phyloP scores from a whole-genome alignment of 345 rosid species.

The Eutrema yunnanense region DNA sequence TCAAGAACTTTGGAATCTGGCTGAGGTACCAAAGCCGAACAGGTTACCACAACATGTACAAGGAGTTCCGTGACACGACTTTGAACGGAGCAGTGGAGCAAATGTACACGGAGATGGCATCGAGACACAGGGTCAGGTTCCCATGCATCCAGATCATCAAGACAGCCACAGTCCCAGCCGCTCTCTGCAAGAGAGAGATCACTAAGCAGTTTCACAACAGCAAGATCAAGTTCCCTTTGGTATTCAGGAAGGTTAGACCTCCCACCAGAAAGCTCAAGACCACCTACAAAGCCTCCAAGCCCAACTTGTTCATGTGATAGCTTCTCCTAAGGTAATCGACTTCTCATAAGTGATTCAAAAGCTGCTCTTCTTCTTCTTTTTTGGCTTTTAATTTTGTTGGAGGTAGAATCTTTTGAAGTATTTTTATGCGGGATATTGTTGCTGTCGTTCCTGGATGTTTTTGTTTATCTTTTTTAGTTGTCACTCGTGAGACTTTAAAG shows the following conservation, averaged over 20 bases:
- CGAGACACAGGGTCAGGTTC: constrained; percentile 58
- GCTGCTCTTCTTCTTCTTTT: not conserved
- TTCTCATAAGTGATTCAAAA: not conserved
- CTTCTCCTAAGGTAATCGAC: not conserved
- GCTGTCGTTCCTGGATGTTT: not conserved
- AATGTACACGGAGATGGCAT: constrained; percentile 63
- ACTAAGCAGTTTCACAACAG: constrained; percentile 57
- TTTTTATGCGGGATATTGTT: not conserved
- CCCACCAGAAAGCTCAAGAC: constrained; percentile 58
- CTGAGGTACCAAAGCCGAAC: constrained; percentile 53
- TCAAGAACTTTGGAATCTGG: constrained; percentile 61
- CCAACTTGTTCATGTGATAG: constrained; percentile 45
- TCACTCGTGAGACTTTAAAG: not conserved
- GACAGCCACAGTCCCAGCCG: constrained; percentile 48
- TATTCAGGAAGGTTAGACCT: constrained; percentile 44
- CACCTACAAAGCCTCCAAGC: constrained; percentile 45
- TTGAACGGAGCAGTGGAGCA: constrained; percentile 58
- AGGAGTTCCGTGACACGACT: constrained; percentile 48
- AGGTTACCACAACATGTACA: constrained; percentile 51
- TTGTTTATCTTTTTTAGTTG: not conserved
- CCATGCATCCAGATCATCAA: constrained; percentile 62
- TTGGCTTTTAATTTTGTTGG: not conserved
- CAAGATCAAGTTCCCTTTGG: constrained; percentile 43
- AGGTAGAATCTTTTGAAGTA: not conserved
- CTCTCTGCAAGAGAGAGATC: constrained; percentile 48